Percentiles rank a stretch among this genome's conserved stretches.
These are phyloP conservation scores for Gaeumannomyces sp. DNA, from an alignment of 2,329 filamentous ascomycete genomes.

Conservation along the genomic window DNA sequence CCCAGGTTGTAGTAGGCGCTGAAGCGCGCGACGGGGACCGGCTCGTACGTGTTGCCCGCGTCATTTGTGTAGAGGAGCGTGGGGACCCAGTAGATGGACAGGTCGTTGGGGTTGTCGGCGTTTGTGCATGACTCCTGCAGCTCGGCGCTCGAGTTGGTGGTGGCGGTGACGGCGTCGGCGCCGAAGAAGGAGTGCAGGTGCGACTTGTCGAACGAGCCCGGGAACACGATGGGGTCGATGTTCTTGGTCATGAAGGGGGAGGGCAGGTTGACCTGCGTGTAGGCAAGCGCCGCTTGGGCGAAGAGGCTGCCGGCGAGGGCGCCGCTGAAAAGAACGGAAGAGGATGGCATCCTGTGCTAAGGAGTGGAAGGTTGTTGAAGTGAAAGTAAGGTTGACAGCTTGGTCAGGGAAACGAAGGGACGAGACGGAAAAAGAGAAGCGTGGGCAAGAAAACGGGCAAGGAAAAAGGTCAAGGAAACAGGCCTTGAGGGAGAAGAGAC, in stretches of 20 bases:
- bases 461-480: too few species aligned
- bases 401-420: too few species aligned
- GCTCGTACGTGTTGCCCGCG: slow-evolving; percentile 27
- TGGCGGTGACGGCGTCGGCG: slow-evolving; percentile 33
- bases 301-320: slow-evolving; percentile 5
- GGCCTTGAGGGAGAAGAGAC: too few species aligned
- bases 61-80: slow-evolving; percentile 35
- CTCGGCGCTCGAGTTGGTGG: slow-evolving; percentile 26
- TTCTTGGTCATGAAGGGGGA: slow-evolving; percentile 35
- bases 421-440: too few species aligned
- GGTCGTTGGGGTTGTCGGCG: slow-evolving; percentile 36
- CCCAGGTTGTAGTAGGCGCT: slow-evolving; percentile 35
- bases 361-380: not conserved
- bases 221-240: slow-evolving; percentile 37
- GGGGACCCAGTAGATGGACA: slow-evolving; percentile 38
- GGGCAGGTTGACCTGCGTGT: slow-evolving; percentile 11
- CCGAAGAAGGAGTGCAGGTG: slow-evolving; percentile 40
- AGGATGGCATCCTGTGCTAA: slow-evolving; percentile 4
- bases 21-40: slow-evolving; percentile 22
- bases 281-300: slow-evolving; percentile 7
- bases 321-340: slow-evolving; percentile 6
- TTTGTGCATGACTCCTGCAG: slow-evolving; percentile 34
- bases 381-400: too few species aligned
- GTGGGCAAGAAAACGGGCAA: too few species aligned
- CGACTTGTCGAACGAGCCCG: slow-evolving; percentile 29